A percentile compares a stretch with the other conserved stretches of the same genome.
Evolutionary conservation across 2,329 filamentous ascomycete species (phyloP).

Genomic region (Rhytidhysteron rufulum): DNA sequence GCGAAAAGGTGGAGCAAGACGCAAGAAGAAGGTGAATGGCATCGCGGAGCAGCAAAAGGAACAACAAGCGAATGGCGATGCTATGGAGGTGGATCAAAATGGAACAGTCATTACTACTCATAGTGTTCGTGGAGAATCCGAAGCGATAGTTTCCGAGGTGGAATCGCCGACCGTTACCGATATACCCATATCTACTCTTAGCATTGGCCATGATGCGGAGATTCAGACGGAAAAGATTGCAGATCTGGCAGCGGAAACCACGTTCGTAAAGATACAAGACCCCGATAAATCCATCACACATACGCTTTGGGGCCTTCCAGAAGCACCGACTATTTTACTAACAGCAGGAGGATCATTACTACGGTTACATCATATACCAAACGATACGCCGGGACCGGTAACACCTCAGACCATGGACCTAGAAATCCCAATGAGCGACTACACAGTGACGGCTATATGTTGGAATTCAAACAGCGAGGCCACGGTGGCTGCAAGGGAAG

Average conservation of each 20-base stretch:
- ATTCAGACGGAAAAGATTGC: conserved; percentile 34
- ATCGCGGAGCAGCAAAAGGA: conserved; percentile 23
- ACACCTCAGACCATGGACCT: conserved; percentile 17
- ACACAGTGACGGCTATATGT: conserved; percentile 32
- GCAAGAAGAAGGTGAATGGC: conserved; percentile 31
- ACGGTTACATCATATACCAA: conserved; percentile 25
- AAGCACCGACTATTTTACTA: conserved; percentile 24
- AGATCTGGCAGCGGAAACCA: conserved; percentile 27
- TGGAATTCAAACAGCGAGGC: conserved; percentile 32
- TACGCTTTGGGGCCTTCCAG: conserved; percentile 32
- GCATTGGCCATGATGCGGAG: conserved; percentile 33
- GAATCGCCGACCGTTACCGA: conserved; percentile 37
- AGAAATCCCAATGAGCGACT: conserved; percentile 21
- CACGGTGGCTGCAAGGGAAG: conserved; percentile 31
- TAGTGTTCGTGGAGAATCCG: conserved; percentile 31
- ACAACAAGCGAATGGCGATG: conserved; percentile 41
- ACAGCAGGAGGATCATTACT: conserved; percentile 34
- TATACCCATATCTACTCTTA: conserved; percentile 36
- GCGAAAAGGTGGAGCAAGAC: conserved; percentile 26
- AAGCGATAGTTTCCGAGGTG: conserved; percentile 31
- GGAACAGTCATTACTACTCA: conserved; percentile 24
- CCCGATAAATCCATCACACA: conserved; percentile 23
- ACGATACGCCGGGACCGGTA: conserved; percentile 5
- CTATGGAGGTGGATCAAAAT: conserved; percentile 44
- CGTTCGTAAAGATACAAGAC: conserved; percentile 20